phyloP scores from a whole-genome alignment of 225 moss, liverwort and hornwort genomes.

The Marchantia polymorpha region DNA sequence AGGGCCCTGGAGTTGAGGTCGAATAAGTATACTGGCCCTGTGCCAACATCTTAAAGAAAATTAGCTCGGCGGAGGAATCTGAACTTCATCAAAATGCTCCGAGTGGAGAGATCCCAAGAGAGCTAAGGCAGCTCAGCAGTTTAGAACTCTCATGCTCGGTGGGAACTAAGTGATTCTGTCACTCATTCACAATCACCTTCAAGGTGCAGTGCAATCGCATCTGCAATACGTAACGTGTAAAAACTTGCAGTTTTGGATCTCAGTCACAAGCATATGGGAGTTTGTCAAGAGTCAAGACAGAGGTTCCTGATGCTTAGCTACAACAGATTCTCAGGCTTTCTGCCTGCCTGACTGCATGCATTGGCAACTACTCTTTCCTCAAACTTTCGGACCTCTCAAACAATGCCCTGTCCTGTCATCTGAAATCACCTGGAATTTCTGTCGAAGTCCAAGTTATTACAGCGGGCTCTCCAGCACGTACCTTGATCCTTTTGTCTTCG shows the following conservation, averaged over 20 bases:
- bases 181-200: slow-evolving; percentile 41
- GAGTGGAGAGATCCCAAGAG: not conserved
- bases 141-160: not conserved
- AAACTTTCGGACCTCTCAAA: slow-evolving; percentile 49
- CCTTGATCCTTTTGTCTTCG: too few species aligned
- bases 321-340: slow-evolving; percentile 23
- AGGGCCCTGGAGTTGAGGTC: slow-evolving; percentile 14
- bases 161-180: slow-evolving; percentile 41
- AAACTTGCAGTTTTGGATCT: slow-evolving; percentile 50
- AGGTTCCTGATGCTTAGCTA: slow-evolving; percentile 43
- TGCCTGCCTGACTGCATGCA: slow-evolving; percentile 45
- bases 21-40: slow-evolving; percentile 23
- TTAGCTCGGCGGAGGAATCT: not conserved
- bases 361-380: slow-evolving; percentile 41
- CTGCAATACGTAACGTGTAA: slow-evolving; percentile 30
- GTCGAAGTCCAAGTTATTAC: too few species aligned
- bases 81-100: slow-evolving; percentile 1
- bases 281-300: slow-evolving; percentile 36
- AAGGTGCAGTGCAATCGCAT: slow-evolving; percentile 41
- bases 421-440: too few species aligned
- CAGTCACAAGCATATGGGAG: slow-evolving; percentile 32
- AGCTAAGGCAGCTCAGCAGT: slow-evolving; percentile 15
- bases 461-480: too few species aligned
- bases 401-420: slow-evolving; percentile 40
- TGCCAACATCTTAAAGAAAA: slow-evolving; percentile 9